Evolutionary conservation across 768 basidiomycete genomes (phyloP).

Genomic region (Sarcomyxa edulis): DNA sequence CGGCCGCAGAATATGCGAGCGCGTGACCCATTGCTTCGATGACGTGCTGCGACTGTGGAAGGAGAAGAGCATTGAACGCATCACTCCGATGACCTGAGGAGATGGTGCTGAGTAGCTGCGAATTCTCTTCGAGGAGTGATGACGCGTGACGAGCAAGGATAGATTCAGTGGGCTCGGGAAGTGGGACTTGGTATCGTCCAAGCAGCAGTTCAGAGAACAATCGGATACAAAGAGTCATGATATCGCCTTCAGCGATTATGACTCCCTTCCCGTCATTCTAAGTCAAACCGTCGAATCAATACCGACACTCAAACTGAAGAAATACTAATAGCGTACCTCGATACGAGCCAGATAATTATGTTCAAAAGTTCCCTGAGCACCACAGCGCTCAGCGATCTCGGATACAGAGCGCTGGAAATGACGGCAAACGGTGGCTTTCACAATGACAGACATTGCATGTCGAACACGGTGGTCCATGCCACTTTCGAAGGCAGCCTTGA

Average conservation of each 20-base stretch:
- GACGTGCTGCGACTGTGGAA: slow-evolving; percentile 48
- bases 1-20: slow-evolving; percentile 51
- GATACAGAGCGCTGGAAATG: slow-evolving; percentile 47
- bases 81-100: slow-evolving; percentile 43
- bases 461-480: slow-evolving; percentile 40
- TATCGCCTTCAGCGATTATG: slow-evolving; percentile 52
- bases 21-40: slow-evolving; percentile 64
- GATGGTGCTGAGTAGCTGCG: slow-evolving; percentile 27
- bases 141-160: slow-evolving; percentile 47
- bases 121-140: slow-evolving; percentile 43
- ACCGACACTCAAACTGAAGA: slow-evolving; percentile 8
- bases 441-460: slow-evolving; percentile 50
- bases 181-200: slow-evolving; percentile 42
- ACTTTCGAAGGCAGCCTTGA: slow-evolving; percentile 31
- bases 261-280: slow-evolving; percentile 52
- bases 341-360: slow-evolving; percentile 55
- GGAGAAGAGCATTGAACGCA: slow-evolving; percentile 45
- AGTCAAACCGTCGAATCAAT: slow-evolving; percentile 9
- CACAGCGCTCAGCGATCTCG: slow-evolving; percentile 58
- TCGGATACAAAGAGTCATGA: slow-evolving; percentile 48
- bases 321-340: slow-evolving; percentile 30
- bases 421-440: slow-evolving; percentile 49
- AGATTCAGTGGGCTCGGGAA: slow-evolving; percentile 45
- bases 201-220: slow-evolving; percentile 56
- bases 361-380: slow-evolving; percentile 62